A percentile compares a stretch with the other conserved stretches of the same genome.
Evolutionary conservation across 2,329 filamentous ascomycete genomes (phyloP).

Genomic region (Talaromyces sp.): DNA sequence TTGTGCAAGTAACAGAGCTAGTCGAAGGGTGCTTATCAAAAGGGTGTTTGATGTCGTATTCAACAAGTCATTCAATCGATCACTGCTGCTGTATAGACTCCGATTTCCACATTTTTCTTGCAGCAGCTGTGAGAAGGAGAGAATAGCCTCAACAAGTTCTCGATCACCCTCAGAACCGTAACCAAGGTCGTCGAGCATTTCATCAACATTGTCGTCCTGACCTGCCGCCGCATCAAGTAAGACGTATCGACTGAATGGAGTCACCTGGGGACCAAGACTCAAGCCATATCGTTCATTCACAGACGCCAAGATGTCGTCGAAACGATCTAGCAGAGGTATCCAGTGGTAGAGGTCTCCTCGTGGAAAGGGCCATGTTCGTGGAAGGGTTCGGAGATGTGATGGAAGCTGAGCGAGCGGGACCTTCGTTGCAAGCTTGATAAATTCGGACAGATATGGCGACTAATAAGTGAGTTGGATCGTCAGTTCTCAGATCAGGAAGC

Average conservation of each 20-base stretch:
- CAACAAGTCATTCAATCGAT: slow-evolving; percentile 80
- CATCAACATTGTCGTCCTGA: slow-evolving; percentile 35
- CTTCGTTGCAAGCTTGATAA: slow-evolving; percentile 64
- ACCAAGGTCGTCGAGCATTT: slow-evolving; percentile 53
- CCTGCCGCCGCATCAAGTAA: slow-evolving; percentile 51
- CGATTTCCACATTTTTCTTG: slow-evolving; percentile 94
- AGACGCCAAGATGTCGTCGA: slow-evolving; percentile 80
- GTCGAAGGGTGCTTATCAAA: slow-evolving; percentile 70
- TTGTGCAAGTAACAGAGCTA: slow-evolving; percentile 82
- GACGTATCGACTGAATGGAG: slow-evolving; percentile 59
- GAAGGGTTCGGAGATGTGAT: slow-evolving; percentile 71
- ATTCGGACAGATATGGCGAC: slow-evolving; percentile 84
- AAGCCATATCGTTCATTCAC: slow-evolving; percentile 79
- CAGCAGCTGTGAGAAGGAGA: slow-evolving; percentile 81
- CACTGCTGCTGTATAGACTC: slow-evolving; percentile 91
- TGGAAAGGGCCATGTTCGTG: slow-evolving; percentile 88
- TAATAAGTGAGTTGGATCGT: slow-evolving; percentile 39
- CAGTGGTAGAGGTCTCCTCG: slow-evolving; percentile 96
- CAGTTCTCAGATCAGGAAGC: slow-evolving; percentile 40
- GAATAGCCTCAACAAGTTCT: slow-evolving; percentile 70
- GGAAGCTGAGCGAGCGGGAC: slow-evolving; percentile 71
- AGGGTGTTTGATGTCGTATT: slow-evolving; percentile 80
- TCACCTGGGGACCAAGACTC: slow-evolving; percentile 72
- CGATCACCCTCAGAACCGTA: slow-evolving; percentile 74
- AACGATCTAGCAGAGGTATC: slow-evolving; percentile 90